A percentile compares a stretch with the other conserved stretches of the same genome.
phyloP scores from a whole-genome alignment of 768 basidiomycete genomes.

The Rhizopogon sp. region DNA sequence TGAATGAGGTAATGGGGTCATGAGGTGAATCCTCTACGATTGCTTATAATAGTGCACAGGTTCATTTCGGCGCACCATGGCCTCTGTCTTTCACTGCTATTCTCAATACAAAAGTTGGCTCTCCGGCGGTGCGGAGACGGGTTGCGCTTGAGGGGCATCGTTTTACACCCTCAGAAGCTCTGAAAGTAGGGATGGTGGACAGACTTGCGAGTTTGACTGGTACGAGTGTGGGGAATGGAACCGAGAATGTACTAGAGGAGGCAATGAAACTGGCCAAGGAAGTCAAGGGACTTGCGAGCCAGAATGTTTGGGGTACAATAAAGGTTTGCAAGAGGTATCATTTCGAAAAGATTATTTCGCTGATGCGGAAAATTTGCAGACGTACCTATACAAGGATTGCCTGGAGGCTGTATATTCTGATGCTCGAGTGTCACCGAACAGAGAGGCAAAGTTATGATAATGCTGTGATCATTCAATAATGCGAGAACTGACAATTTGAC shows the following conservation, averaged over 20 bases:
- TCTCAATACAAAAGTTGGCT: slow-evolving; percentile 58
- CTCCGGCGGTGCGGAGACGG: slow-evolving; percentile 56
- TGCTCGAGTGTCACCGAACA: slow-evolving; percentile 5
- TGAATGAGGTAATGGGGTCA: slow-evolving; percentile 70
- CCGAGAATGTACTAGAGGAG: slow-evolving; percentile 56
- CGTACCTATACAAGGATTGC: slow-evolving; percentile 51
- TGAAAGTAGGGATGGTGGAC: slow-evolving; percentile 65
- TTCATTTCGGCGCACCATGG: slow-evolving; percentile 80
- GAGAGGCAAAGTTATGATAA: slow-evolving; percentile 2
- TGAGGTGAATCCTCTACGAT: neutral
- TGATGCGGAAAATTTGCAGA: slow-evolving; percentile 29
- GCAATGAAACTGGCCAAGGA: slow-evolving; percentile 59
- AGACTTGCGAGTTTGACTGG: slow-evolving; percentile 35
- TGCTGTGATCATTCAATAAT: neutral
- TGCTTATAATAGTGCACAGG: slow-evolving; percentile 28
- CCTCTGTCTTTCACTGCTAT: slow-evolving; percentile 68
- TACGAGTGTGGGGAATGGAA: slow-evolving; percentile 44
- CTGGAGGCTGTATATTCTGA: slow-evolving; percentile 34
- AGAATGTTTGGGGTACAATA: slow-evolving; percentile 70
- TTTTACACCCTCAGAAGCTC: slow-evolving; percentile 70
- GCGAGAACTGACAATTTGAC: no score
- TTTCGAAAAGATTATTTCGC: neutral
- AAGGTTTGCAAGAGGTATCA: slow-evolving; percentile 39
- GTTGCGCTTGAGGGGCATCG: slow-evolving; percentile 77
- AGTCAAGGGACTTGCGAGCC: slow-evolving; percentile 44